Base-by-base conservation (phyloP, 2,329 filamentous ascomycete species). In the Cercospora sp. region DNA sequence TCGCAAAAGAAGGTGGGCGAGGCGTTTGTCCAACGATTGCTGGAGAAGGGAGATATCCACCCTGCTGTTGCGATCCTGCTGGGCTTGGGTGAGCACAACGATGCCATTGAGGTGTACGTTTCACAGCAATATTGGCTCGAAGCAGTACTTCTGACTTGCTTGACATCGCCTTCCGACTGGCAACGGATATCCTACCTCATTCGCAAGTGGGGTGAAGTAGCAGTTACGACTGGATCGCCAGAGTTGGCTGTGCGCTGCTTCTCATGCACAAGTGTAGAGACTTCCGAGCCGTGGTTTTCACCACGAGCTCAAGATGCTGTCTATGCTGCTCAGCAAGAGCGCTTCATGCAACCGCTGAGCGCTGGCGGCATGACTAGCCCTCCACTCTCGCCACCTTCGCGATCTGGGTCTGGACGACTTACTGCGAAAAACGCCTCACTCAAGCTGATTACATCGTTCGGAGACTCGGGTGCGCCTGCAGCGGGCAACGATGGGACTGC, bases 31-130 rank as follows among this genome's bases (percentile, higher is more conserved):
- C 94, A 97, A 79, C 89, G 93, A 61, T 85, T 99, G 0, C 85
- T 99, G 1, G 93, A 96, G 79, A 92, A 90, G 71, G 93, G 93
- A 30, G 95, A 99, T 74, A 84, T 97, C 2, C 94, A 99, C 77
- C 93, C 93, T 0, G 93, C 95, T 5, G 94, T 93, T 18, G 94
- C 94, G 0, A 94, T 98, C 70, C 88, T 99, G 79, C 88, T 99
- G 37, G 93, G 94, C 13, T 89, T 99, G 80, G 94, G 94, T 2
- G 94, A 98, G 77, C 85, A 92, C 74, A 94, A 96, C 72, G 94
- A 99, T 78, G 95, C 95, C 0, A 94, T 99, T 68, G 95, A 99
- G 79, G 91, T 97, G 32, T 99, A 99, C 75, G 88, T 97, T 34
- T 97, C 94, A 10, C 93, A 95, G 72, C 93, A 90, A 79, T 90